Evolutionary conservation across 2,329 filamentous ascomycete species (phyloP).

Genomic region (Ambrosiella beaveri): DNA sequence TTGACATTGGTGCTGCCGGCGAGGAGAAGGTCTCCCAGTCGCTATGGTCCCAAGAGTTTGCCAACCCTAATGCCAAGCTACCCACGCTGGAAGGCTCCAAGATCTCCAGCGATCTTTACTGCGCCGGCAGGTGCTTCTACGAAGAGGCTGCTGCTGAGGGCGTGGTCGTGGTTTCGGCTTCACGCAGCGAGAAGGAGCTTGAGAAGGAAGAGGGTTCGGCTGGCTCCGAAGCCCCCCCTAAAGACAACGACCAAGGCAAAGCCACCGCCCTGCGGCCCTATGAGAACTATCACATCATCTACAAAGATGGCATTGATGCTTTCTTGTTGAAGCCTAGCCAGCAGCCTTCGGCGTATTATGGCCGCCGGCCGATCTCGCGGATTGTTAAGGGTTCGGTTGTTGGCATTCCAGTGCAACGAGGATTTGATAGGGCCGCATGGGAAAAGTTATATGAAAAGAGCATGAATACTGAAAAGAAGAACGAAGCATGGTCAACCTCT

Average conservation of each 20-base stretch:
- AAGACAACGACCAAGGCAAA: constrained; percentile 5
- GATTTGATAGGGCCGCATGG: constrained; percentile 69
- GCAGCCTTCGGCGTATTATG: constrained; percentile 70
- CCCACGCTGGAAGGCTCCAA: constrained; percentile 19
- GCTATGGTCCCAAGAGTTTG: constrained; percentile 47
- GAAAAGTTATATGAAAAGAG: constrained; percentile 45
- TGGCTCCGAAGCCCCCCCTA: constrained; percentile 17
- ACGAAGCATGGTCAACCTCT: constrained; percentile 9
- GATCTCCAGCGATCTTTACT: constrained; percentile 39
- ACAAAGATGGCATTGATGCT: constrained; percentile 58
- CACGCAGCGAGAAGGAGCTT: background rate
- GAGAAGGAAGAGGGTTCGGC: background rate
- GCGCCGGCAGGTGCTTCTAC: constrained; percentile 40
- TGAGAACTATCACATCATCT: constrained; percentile 67
- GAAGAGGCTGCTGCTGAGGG: constrained; percentile 43
- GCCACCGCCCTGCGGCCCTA: constrained; percentile 34
- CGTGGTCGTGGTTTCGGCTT: constrained; percentile 14
- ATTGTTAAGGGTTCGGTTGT: constrained; percentile 71
- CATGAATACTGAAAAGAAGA: constrained; percentile 18
- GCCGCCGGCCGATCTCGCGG: constrained; percentile 61
- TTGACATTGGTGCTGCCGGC: constrained; percentile 74
- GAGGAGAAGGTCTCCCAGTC: constrained; percentile 80
- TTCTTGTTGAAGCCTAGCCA: constrained; percentile 76
- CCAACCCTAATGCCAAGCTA: constrained; percentile 11
- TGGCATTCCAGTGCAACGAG: constrained; percentile 73